Base-by-base conservation (phyloP, 2,329 filamentous ascomycete genomes). In the Aspergillus jensenii region DNA sequence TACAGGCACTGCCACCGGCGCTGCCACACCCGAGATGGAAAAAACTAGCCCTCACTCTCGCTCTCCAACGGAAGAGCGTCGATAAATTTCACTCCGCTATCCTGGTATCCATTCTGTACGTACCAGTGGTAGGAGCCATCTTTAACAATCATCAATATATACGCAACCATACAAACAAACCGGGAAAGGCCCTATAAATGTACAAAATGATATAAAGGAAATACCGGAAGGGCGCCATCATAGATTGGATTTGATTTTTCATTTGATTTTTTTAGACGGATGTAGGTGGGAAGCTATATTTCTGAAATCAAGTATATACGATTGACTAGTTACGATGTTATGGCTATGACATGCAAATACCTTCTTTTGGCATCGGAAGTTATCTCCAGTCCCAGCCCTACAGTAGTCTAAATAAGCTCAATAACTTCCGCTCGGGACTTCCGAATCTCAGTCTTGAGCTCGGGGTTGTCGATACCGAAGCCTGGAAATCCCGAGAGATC, bases 31-130 rank as follows among this genome's bases (percentile, higher is more conserved):
- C 17, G 27, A 59, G n/a, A 58, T 59, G 55, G 61, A 65, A 39
- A 66, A 67, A 37, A 58, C 57, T 14, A 57, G 31, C 37, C 40
- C 51, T 12, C 55, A 59, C 17, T 55, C 56, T n/a, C 40, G 40
- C 33, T 52, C 49, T 49, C 60, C 60, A 15, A 52, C 43, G n/a
- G 35, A 37, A n/a, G 33, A 43, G 6, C 39, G 43, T 33, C 53
- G 14, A 44, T 56, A 54, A 33, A 40, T 43, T 17, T 7, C 35
- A 27, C 19, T 19, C 52, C 9, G 27, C 49, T 47, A 33, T 52
- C 41, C 55, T 46, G 55, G 40, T 56, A 46, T 56, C 19, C 40
- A 40, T 19, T 39, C 25, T 51, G 48, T 52, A 56, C 52, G 47
- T 52, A 52, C 46, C 43, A 48, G 52, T 23, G 43, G n/a, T 48